These are phyloP conservation scores for Botrytis tulipae DNA, from an alignment of 2,329 filamentous ascomycete genomes.

Conservation along the genomic window DNA sequence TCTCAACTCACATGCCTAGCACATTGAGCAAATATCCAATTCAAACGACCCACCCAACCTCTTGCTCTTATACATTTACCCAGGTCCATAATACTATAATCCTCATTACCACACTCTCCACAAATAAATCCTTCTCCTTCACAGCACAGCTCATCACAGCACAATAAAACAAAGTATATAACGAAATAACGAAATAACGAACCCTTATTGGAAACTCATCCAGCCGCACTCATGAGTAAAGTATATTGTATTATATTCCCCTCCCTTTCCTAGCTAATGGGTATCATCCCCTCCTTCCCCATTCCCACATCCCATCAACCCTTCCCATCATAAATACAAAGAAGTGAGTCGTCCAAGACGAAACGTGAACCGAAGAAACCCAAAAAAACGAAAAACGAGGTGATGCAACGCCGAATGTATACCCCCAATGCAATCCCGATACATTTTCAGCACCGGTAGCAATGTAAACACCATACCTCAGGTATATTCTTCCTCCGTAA, in stretches of 20 bases:
- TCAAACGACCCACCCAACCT: neutral
- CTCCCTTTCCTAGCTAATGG: neutral
- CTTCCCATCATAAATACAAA: constrained; percentile 1
- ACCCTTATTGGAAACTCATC: neutral
- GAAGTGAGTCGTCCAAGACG: neutral
- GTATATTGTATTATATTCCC: neutral
- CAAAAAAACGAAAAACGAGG: neutral
- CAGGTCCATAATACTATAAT: neutral
- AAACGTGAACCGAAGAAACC: neutral
- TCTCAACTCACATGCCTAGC: neutral
- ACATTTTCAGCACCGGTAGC: neutral
- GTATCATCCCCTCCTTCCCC: neutral
- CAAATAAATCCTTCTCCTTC: neutral
- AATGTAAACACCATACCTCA: neutral
- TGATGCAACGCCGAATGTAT: constrained; percentile 3
- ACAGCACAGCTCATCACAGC: neutral
- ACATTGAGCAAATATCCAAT: neutral
- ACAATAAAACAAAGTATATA: neutral
- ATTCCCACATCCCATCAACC: neutral
- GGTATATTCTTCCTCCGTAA: neutral
- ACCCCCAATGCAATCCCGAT: neutral
- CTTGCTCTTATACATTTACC: neutral
- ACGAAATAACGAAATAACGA: neutral
- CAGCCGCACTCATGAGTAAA: neutral
- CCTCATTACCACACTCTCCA: neutral